Evolutionary conservation across 2,329 filamentous ascomycete species (phyloP), one percentile per base, ranked within the genome.

Genomic region (Alternaria consortialis): DNA sequence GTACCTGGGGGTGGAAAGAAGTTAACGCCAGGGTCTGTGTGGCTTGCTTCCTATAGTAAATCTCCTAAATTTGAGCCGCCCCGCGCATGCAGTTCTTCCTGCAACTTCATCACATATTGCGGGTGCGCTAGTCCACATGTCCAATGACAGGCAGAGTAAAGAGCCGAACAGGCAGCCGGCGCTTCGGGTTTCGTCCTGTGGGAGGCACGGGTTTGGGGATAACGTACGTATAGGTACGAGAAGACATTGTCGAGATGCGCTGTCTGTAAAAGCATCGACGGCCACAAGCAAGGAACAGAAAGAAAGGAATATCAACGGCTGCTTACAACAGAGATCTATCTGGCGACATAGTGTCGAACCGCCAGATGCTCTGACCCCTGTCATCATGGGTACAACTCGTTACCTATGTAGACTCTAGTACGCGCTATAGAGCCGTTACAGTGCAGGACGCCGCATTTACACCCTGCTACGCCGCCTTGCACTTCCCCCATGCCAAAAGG

Each of bases 381-480:
- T 44, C 2, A 44, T 27, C n/a, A 29, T 44, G 23, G 25, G 23
- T 43, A 23, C 42, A 44, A 15, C 23, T 44, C 23, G 23, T 9
- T 32, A 32, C 31, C 31, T 32, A 32, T 7, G 9, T 9, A 32
- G 31, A 32, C 31, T 32, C 47, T 27, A 25, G 47, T 37, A 51
- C 47, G 32, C 47, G 47, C 32, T 25, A 17, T 20, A 51, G 32
- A 31, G 17, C 50, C 9, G 25, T 53, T 53, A 31, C 39, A 17
- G 17, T 40, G 36, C 36, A 32, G 27, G 44, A 32, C 29, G 50
- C 50, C 25, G 36, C 17, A 25, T 53, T 42, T 42, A 42, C 50
- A 36, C 50, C 50, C 36, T 53, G 50, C 50, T 40, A 39, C 29
- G 50, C 50, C 7, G 36, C 50, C 27, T 31, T 34, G 48, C 13